Evolutionary conservation across 192 early-diverging fungal genomes (phyloP).

Genomic region (Gonapodya prolifera): DNA sequence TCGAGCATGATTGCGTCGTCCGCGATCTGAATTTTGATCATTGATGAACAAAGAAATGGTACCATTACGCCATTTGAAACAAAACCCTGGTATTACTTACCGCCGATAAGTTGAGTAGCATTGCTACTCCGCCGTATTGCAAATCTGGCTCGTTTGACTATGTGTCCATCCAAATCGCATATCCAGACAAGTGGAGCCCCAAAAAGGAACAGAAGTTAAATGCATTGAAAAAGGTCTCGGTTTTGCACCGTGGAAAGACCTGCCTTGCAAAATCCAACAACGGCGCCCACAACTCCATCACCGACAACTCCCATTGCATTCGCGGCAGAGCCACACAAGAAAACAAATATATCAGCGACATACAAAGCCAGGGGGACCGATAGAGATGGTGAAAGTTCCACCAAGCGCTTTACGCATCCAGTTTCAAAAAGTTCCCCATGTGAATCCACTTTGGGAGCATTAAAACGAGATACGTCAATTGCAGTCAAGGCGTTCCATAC

Average conservation of each 20-base stretch:
- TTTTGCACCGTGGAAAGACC: conserved; percentile 17
- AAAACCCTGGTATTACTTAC: conserved; percentile 2
- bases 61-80: neutral
- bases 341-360: conserved; percentile 39
- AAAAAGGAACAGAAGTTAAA: too few relatives aligned
- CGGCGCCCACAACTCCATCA: conserved; percentile 3
- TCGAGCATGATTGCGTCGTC: neutral
- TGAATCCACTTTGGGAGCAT: conserved; percentile 13
- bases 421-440: conserved; percentile 22
- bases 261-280: neutral
- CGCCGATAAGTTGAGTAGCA: conserved; percentile 33
- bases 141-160: conserved; percentile 26
- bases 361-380: conserved; percentile 32
- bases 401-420: conserved; percentile 21
- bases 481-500: conserved; percentile 7
- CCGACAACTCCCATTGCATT: neutral
- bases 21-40: neutral
- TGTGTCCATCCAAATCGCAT: too few relatives aligned
- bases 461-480: conserved; percentile 11
- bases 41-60: neutral
- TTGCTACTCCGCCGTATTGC: conserved; percentile 33
- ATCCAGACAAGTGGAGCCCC: too few relatives aligned
- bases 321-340: conserved; percentile 23
- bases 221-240: conserved; percentile 27
- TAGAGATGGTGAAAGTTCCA: conserved; percentile 16